Percentiles rank a stretch among this genome's conserved stretches.
Conservation (phyloP, 768 basidiomycete genomes). For the Roridomyces roridus region DNA sequence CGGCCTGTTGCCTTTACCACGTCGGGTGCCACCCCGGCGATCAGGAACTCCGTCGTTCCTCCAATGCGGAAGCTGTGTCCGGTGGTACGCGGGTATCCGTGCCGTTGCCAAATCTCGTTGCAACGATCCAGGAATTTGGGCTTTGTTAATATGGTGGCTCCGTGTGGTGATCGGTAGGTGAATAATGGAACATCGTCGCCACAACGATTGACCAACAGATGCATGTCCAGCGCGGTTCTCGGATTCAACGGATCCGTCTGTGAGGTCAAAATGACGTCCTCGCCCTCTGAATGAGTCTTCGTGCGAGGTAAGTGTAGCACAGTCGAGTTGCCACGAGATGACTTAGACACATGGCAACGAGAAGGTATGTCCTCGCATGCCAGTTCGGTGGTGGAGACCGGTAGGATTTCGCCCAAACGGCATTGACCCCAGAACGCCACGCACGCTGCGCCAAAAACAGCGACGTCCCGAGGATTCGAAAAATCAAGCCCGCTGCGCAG, state of each 20-base stretch:
- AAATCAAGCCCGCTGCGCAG: slow-evolving; percentile 28
- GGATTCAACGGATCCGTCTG: not conserved
- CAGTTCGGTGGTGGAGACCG: slow-evolving; percentile 8
- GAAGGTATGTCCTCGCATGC: slow-evolving; percentile 8
- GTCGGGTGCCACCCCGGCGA: slow-evolving; percentile 8
- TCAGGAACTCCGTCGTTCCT: slow-evolving; percentile 16
- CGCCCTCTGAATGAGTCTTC: not conserved
- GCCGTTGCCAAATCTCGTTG: slow-evolving; percentile 11
- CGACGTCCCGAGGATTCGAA: slow-evolving; percentile 30
- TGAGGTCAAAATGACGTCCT: not conserved
- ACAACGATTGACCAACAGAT: not conserved
- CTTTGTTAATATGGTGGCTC: not conserved
- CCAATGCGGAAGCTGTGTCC: slow-evolving; percentile 23
- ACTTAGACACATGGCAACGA: too few relatives aligned
- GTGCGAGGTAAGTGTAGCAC: not conserved
- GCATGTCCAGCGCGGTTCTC: not conserved
- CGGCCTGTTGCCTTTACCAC: slow-evolving; percentile 15
- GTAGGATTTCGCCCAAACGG: slow-evolving; percentile 35
- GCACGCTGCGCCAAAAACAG: slow-evolving; percentile 39
- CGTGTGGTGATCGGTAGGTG: not conserved
- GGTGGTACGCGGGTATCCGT: slow-evolving; percentile 5
- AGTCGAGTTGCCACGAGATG: not conserved
- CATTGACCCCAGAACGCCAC: slow-evolving; percentile 43
- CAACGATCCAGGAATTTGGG: slow-evolving; percentile 6
- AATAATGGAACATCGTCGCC: not conserved